These are phyloP conservation scores for Austroboletus eburneus DNA, from an alignment of 768 basidiomycete genomes.

Conservation along the genomic window DNA sequence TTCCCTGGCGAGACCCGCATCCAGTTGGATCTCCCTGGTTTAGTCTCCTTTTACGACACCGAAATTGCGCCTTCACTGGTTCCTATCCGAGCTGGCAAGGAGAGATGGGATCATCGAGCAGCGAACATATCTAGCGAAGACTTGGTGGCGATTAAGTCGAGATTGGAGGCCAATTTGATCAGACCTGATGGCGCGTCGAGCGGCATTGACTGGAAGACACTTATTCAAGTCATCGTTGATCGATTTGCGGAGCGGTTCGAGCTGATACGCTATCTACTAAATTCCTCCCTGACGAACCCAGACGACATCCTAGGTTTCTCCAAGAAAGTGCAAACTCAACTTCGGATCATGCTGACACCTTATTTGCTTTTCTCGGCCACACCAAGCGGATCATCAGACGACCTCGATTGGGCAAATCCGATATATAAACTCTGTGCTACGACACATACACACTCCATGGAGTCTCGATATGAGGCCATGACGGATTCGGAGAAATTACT, in stretches of 20 bases:
- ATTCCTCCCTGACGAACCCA: slow-evolving; percentile 1
- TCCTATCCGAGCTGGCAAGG: slow-evolving; percentile 15
- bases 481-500: slow-evolving; percentile 28
- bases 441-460: slow-evolving; percentile 19
- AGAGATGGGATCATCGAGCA: slow-evolving; percentile 31
- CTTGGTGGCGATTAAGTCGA: slow-evolving; percentile 3
- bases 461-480: slow-evolving; percentile 8
- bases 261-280: slow-evolving; percentile 19
- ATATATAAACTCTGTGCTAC: slow-evolving; percentile 29
- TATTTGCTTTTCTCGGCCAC: slow-evolving; percentile 21
- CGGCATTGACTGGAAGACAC: slow-evolving; percentile 33
- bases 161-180: slow-evolving; percentile 2
- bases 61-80: slow-evolving; percentile 30
- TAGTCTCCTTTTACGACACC: slow-evolving; percentile 38
- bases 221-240: slow-evolving; percentile 29
- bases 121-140: slow-evolving; percentile 25
- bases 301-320: slow-evolving; percentile 4
- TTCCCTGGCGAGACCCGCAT: slow-evolving; percentile 36
- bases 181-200: slow-evolving; percentile 17
- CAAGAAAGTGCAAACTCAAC: slow-evolving; percentile 17
- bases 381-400: slow-evolving; percentile 1
- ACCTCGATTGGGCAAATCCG: slow-evolving; percentile 26
- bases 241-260: slow-evolving; percentile 33
- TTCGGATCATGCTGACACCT: slow-evolving; percentile 28
- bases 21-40: slow-evolving; percentile 29